Percentiles rank a stretch among this genome's conserved stretches.
Conservation (phyloP, 139 green algal species). For the Parachlorella kessleri region DNA sequence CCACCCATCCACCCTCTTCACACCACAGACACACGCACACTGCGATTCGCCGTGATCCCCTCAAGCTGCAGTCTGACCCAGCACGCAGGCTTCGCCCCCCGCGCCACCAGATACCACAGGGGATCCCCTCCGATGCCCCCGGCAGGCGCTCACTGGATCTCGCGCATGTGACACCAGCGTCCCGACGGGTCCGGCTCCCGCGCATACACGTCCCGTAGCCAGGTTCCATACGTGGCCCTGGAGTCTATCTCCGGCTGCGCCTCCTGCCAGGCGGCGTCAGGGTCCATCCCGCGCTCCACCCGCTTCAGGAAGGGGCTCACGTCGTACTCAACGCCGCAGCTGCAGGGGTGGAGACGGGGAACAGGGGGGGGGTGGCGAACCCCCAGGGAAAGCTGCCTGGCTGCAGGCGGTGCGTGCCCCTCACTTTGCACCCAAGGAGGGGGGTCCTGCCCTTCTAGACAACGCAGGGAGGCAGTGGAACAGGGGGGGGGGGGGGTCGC, state of each 20-base stretch:
- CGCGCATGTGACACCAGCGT: slow-evolving; percentile 54
- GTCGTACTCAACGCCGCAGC: slow-evolving; percentile 74
- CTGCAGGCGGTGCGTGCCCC: too few species aligned
- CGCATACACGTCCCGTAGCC: slow-evolving; percentile 57
- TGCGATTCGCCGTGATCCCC: too few species aligned
- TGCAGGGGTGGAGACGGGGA: slow-evolving; percentile 21
- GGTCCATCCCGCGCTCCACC: slow-evolving; percentile 57
- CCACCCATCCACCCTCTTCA: too few species aligned
- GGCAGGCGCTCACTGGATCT: slow-evolving; percentile 47
- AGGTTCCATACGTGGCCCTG: slow-evolving; percentile 51
- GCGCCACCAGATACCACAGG: neutral
- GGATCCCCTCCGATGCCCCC: neutral
- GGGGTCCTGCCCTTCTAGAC: too few species aligned
- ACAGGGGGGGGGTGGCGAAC: neutral
- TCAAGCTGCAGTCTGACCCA: too few species aligned
- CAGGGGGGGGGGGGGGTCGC: too few species aligned
- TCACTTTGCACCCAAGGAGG: too few species aligned
- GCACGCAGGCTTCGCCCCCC: neutral
- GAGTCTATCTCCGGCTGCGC: slow-evolving; percentile 50
- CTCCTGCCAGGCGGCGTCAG: slow-evolving; percentile 55
- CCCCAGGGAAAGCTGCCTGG: too few species aligned
- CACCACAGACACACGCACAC: too few species aligned
- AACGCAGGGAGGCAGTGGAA: too few species aligned
- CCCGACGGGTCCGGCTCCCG: slow-evolving; percentile 44
- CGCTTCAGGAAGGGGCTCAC: slow-evolving; percentile 71